Evolutionary conservation across 2,329 filamentous ascomycete genomes (phyloP), one percentile per base, ranked within the genome.

Genomic region (Magnaporthiopsis incrustans): DNA sequence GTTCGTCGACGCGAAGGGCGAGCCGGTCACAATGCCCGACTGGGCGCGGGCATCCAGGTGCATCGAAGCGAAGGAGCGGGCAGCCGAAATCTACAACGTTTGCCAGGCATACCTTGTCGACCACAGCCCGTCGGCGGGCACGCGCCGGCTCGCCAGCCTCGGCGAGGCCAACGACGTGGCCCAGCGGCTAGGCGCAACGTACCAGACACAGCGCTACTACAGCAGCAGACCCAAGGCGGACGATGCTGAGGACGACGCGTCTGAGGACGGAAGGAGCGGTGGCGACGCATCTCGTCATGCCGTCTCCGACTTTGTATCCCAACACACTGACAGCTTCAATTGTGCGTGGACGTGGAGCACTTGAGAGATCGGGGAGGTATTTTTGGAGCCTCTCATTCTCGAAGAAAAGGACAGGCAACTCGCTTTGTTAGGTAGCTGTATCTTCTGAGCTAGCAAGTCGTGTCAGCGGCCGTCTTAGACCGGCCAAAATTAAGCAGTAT

Each of bases 141-240:
- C 77, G 67, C 78, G 83, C 33, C 78, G 78, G 3, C 77, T 86
- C 22, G 82, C 84, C 61, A 83, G 79, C 66, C 75, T 85, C 60
- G 78, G 80, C 69, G 81, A 85, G 69, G 83, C 82, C 61, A 85
- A 84, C 57, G 69, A 74, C 35, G 73, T 76, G 14, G 70, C 71
- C 11, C 63, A 65, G 64, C 69, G 73, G 14, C 65, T 75, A 6
- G 71, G 70, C 57, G 64, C 71, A 44, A 26, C 30, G 1, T 64
- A 59, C 32, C 58, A 64, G 58, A 25, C 56, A 25, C 14, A 53
- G 35, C 67, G 67, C 25, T 66, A 67, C 61, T 58, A 58, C 27
- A 26, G 50, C 27, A 26, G 62, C 33, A 33, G 57, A 35, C 22
- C 56, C 15, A 59, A 53, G 30, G 30, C 57, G 30, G 59, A 61